Evolutionary conservation across 2,329 filamentous ascomycete species (phyloP).

Genomic region (Calonectria montana): DNA sequence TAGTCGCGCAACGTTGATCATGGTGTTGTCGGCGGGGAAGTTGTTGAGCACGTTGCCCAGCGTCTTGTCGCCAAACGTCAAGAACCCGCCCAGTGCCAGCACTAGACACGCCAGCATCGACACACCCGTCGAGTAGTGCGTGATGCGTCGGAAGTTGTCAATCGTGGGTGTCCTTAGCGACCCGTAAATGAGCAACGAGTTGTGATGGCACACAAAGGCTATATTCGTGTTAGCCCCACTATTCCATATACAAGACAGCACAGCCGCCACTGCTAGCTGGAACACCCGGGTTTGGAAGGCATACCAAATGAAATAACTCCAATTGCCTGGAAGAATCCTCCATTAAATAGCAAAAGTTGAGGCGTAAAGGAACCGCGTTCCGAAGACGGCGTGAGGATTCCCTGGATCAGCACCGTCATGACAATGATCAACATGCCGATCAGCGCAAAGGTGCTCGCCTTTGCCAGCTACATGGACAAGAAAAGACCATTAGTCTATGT

Average conservation of each 20-base stretch:
- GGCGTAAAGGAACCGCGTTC: constrained; percentile 77
- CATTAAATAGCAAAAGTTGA: constrained; percentile 81
- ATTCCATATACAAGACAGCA: background rate
- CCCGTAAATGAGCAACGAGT: constrained; percentile 96
- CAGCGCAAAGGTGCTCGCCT: constrained; percentile 92
- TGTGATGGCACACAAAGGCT: constrained; percentile 85
- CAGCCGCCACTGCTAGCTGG: background rate
- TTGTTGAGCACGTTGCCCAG: constrained; percentile 98
- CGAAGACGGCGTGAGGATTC: constrained; percentile 77
- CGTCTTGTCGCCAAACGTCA: constrained; percentile 92
- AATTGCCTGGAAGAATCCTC: constrained; percentile 93
- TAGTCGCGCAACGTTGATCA: constrained; percentile 94
- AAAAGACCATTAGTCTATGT: constrained; percentile 24
- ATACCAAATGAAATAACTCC: constrained; percentile 97
- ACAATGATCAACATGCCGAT: constrained; percentile 95
- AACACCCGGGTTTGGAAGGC: constrained; percentile 35
- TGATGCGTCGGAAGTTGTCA: constrained; percentile 92
- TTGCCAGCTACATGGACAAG: constrained; percentile 75
- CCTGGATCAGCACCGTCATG: constrained; percentile 87
- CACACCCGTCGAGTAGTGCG: constrained; percentile 90
- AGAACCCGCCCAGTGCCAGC: constrained; percentile 89
- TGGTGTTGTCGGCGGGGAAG: constrained; percentile 87
- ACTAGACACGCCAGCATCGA: constrained; percentile 92
- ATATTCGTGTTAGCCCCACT: constrained; percentile 9
- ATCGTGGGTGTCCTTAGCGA: constrained; percentile 94